These are phyloP conservation scores for Lepiota venenata DNA, from an alignment of 768 basidiomycete genomes.

Conservation along the genomic window DNA sequence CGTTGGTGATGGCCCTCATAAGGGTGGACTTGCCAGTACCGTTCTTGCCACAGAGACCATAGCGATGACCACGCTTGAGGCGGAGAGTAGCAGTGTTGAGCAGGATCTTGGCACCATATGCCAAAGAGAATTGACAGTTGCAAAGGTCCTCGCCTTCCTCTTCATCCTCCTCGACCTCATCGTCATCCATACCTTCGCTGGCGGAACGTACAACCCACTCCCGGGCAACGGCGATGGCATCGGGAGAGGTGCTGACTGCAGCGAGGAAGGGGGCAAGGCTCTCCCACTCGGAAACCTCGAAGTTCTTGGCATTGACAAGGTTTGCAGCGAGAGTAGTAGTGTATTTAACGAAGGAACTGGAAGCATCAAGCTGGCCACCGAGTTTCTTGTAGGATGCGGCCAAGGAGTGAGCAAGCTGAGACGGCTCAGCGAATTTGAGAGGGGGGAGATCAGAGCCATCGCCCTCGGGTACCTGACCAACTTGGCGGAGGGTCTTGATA, in stretches of 20 bases:
- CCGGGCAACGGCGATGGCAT: conserved; percentile 62
- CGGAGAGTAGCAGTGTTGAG: conserved; percentile 96
- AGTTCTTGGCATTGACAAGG: conserved; percentile 89
- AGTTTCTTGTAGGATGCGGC: conserved; percentile 84
- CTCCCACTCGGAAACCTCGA: conserved; percentile 87
- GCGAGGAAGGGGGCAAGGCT: conserved; percentile 72
- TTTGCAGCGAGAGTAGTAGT: conserved; percentile 77
- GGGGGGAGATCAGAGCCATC: conserved; percentile 94
- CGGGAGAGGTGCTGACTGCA: conserved; percentile 61
- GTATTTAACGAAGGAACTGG: conserved; percentile 63
- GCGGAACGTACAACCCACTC: conserved; percentile 94
- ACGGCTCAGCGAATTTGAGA: conserved; percentile 70
- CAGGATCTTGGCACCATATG: conserved; percentile 98
- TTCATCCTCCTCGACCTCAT: conserved; percentile 76
- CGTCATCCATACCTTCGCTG: conserved; percentile 67
- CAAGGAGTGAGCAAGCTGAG: conserved; percentile 63
- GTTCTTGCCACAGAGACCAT: conserved; percentile 98
- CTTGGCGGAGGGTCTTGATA: conserved; percentile 92
- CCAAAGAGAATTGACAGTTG: conserved; percentile 98
- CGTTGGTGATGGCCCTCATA: conserved; percentile 92
- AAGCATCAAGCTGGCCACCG: conserved; percentile 53
- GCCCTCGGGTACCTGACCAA: conserved; percentile 80
- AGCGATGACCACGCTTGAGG: conserved; percentile 97
- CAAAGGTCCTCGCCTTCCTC: conserved; percentile 98
- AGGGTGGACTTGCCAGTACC: conserved; percentile 97